Evolutionary conservation across 306 rosid genomes (phyloP).

Genomic region (Astragalus glycyphyllos): DNA sequence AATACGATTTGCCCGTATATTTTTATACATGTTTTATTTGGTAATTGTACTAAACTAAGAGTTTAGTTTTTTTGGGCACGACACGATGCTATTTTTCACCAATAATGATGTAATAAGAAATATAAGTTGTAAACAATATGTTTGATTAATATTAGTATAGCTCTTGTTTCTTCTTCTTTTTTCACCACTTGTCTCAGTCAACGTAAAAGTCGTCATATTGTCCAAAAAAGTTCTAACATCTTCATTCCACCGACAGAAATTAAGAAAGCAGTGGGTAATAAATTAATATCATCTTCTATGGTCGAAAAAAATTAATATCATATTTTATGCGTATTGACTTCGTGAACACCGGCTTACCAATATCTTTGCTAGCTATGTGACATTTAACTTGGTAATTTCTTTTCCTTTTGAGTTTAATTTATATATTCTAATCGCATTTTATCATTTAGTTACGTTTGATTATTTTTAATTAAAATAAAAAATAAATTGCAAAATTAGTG

Average conservation of each 20-base stretch:
- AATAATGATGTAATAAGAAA: slow-evolving; percentile 32
- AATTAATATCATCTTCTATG: too few relatives aligned
- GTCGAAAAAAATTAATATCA: too few relatives aligned
- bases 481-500: too few relatives aligned
- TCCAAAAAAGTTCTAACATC: neutral
- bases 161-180: neutral
- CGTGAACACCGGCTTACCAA: too few relatives aligned
- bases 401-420: too few relatives aligned
- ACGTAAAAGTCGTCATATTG: neutral
- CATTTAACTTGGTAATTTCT: too few relatives aligned
- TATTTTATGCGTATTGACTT: too few relatives aligned
- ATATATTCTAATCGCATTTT: too few relatives aligned
- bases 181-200: neutral
- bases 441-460: too few relatives aligned
- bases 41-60: slow-evolving; percentile 31
- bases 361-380: too few relatives aligned
- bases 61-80: neutral
- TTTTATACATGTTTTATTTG: slow-evolving; percentile 30
- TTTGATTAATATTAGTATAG: slow-evolving; percentile 18
- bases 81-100: neutral
- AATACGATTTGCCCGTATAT: slow-evolving; percentile 17
- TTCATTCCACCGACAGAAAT: slow-evolving; percentile 12
- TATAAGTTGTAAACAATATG: slow-evolving; percentile 44
- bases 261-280: slow-evolving; percentile 3
- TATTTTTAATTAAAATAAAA: too few relatives aligned